Base-by-base conservation (phyloP, 495 filamentous ascomycete genomes). In the Neurospora sp. region DNA sequence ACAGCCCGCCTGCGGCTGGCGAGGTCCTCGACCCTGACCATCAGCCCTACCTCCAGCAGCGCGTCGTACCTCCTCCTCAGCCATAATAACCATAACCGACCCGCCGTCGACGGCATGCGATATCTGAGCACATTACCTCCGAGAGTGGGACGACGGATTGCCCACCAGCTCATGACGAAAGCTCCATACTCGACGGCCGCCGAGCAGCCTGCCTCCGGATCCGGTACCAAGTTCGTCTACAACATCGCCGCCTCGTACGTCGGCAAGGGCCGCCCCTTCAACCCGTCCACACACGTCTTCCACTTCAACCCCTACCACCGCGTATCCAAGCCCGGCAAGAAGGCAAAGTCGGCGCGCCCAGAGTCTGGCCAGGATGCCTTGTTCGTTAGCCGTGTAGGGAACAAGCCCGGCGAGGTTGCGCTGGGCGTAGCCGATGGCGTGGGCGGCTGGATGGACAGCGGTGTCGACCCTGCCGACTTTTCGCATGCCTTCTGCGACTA, bases 361-460 rank as follows among this genome's bases (percentile, higher is more conserved):
- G 90, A 90, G 68, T 93, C 91, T 69, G 96, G 96, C 12, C 94
- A 98, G 79, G 96, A 99, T 88, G 92, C 96, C 40, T 98, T 98
- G 81, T 98, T 99, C 82, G 89, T 96, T 44, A 92, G 91, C 76
- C 88, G 87, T 12, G 83, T 97, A 39, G 84, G 83, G 46, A 89
- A 91, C 61, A 86, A 82, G 69, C 88, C 82, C 16, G 82, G 82
- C 37, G 83, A 84, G 66, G 83, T 90, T 41, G 94, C 95, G 1
- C 89, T 98, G 75, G 96, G 93, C 6, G 89, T 99, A 22, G 92
- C 94, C 68, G 96, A 98, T 78, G 96, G 96, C 10, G 96, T 99
- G 3, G 96, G 96, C 31, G 96, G 96, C 53, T 99, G 96, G 93
- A 87, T 89, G 59, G 93, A 97, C 74, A 92, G 89, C 46, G 93